These are phyloP conservation scores for Colletotrichum cordylinicola DNA, from an alignment of 2,329 filamentous ascomycete genomes.

Conservation along the genomic window DNA sequence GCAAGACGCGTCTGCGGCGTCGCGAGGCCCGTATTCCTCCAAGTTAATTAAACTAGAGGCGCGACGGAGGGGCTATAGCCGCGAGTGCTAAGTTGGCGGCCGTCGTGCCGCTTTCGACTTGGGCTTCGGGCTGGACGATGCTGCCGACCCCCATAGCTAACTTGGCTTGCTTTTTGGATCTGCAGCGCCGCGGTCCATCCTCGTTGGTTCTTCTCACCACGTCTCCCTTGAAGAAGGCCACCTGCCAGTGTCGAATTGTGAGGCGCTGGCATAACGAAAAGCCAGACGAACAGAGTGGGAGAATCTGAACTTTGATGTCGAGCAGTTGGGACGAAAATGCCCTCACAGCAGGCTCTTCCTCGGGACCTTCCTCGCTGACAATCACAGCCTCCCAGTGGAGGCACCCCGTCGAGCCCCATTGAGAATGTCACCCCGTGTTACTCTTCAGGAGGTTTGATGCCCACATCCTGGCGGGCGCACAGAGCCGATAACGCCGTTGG, in stretches of 20 bases:
- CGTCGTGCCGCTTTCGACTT: neutral
- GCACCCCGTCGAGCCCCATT: neutral
- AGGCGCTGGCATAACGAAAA: neutral
- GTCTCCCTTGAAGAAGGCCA: slow-evolving; percentile 1
- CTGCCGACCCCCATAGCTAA: neutral
- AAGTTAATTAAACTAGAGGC: slow-evolving; percentile 9
- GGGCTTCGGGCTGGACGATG: slow-evolving; percentile 3
- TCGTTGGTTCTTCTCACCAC: neutral
- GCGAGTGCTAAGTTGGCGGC: neutral
- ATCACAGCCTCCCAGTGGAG: neutral
- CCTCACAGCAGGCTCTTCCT: neutral
- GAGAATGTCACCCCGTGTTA: slow-evolving; percentile 9
- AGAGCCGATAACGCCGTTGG: slow-evolving; percentile 13
- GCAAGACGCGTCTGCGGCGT: slow-evolving; percentile 14
- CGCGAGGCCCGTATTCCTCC: slow-evolving; percentile 2
- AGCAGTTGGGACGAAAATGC: slow-evolving; percentile 11
- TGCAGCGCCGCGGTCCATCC: neutral
- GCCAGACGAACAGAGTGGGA: neutral
- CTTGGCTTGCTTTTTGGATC: neutral
- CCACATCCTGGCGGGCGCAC: slow-evolving; percentile 15
- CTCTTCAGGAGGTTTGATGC: slow-evolving; percentile 21
- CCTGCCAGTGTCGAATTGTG: slow-evolving; percentile 1
- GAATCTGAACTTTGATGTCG: slow-evolving; percentile 6
- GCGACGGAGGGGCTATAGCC: slow-evolving; percentile 8
- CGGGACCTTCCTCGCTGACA: neutral